A percentile compares a stretch with the other conserved stretches of the same genome.
phyloP scores from a whole-genome alignment of 768 basidiomycete genomes.

The Lactarius pseudohatsudake region DNA sequence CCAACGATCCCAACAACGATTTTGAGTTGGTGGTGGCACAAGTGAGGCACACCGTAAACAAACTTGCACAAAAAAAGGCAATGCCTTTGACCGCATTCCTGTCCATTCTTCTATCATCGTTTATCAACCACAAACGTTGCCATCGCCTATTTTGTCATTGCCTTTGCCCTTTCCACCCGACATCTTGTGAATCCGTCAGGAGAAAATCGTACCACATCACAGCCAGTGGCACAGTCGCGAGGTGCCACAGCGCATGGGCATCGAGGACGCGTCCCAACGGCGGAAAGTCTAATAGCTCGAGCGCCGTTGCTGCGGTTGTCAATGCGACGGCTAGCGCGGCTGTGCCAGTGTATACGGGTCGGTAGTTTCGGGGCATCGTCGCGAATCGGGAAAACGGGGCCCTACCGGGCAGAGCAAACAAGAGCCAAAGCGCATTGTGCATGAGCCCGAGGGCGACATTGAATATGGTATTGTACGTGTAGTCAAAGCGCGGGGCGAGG shows the following conservation, averaged over 20 bases:
- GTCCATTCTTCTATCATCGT: background rate
- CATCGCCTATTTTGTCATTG: slow-evolving; percentile 18
- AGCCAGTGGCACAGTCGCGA: slow-evolving; percentile 76
- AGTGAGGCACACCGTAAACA: background rate
- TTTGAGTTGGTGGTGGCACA: background rate
- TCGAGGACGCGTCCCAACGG: slow-evolving; percentile 75
- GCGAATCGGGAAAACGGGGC: slow-evolving; percentile 53
- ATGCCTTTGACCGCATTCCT: background rate
- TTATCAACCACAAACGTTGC: background rate
- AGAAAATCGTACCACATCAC: slow-evolving; percentile 86
- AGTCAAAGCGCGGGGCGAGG: slow-evolving; percentile 79
- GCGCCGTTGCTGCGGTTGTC: slow-evolving; percentile 68
- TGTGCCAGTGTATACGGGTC: slow-evolving; percentile 54
- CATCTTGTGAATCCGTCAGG: slow-evolving; percentile 66
- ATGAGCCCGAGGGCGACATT: slow-evolving; percentile 71
- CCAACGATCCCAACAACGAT: background rate
- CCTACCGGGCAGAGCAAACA: slow-evolving; percentile 60
- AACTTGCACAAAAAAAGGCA: slow-evolving; percentile 1
- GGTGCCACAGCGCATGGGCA: slow-evolving; percentile 93
- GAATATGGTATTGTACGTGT: slow-evolving; percentile 89
- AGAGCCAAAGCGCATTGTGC: slow-evolving; percentile 82
- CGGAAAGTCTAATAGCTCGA: slow-evolving; percentile 93
- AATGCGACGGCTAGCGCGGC: slow-evolving; percentile 62
- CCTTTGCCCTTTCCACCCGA: slow-evolving; percentile 58
- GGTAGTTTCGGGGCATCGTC: slow-evolving; percentile 52